Evolutionary conservation across 257 asterid species (phyloP).

Genomic region (Fraxinus americana): DNA sequence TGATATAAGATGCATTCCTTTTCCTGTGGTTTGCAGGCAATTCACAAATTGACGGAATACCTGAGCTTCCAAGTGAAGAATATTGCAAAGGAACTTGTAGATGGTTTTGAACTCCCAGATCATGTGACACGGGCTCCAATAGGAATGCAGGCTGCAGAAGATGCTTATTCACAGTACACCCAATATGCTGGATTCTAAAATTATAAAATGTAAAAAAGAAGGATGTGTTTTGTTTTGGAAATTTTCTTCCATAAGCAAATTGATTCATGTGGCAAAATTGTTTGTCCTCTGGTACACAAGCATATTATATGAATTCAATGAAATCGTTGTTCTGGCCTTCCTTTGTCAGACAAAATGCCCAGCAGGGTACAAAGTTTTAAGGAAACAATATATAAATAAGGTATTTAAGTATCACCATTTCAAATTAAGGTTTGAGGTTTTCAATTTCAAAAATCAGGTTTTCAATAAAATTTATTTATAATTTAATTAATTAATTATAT

Average conservation of each 20-base stretch:
- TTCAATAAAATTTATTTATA: too few species aligned
- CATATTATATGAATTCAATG: neutral
- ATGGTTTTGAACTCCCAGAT: slow-evolving; percentile 96
- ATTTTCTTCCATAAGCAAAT: neutral
- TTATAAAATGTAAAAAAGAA: neutral
- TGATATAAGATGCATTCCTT: neutral
- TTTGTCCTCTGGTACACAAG: neutral
- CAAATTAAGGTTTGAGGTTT: too few species aligned
- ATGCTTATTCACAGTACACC: slow-evolving; percentile 78
- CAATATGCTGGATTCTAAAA: slow-evolving; percentile 70
- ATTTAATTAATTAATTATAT: too few species aligned
- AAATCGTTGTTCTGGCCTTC: neutral
- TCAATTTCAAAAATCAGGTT: too few species aligned
- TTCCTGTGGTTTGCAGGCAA: slow-evolving; percentile 59
- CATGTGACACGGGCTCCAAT: slow-evolving; percentile 88
- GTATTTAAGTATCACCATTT: too few species aligned
- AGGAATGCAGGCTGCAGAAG: slow-evolving; percentile 73
- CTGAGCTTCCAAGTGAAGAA: slow-evolving; percentile 87
- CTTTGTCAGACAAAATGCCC: neutral
- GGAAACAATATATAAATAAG: too few species aligned
- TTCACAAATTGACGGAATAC: slow-evolving; percentile 87
- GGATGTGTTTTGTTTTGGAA: neutral
- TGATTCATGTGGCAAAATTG: neutral
- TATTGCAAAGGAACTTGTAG: slow-evolving; percentile 78
- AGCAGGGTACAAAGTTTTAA: neutral